Base-by-base conservation (phyloP, 2,329 filamentous ascomycete species). In the Cercospora citrullina region DNA sequence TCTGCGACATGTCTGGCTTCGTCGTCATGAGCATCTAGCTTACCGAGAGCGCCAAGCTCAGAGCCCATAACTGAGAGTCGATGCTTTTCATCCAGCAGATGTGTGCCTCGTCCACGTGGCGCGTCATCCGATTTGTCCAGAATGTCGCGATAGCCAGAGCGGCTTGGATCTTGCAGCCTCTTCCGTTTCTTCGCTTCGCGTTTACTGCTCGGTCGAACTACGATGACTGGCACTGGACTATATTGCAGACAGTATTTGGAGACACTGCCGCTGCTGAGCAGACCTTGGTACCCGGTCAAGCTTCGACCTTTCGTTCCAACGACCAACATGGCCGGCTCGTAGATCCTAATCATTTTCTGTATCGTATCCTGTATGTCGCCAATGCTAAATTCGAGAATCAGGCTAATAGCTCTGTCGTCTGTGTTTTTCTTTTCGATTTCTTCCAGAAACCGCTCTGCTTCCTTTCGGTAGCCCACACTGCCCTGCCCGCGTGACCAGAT, bases 211-310 rank as follows among this genome's bases (percentile, higher is more conserved):
- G 94, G 93, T 4, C 94, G 88, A 9, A 97, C 94, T 33, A 97
- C 94, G 31, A 97, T 94, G 7, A 97, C 94, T 0, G 94, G 94
- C 1, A 97, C 92, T 0, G 94, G 93, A 1, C 92, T 96, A 78
- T 96, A 94, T 77, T 97, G 94, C 12, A 97, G 85, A 75, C 94
- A 97, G 80, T 97, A 97, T 77, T 97, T 97, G 28, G 92, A 96
- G 55, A 97, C 94, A 0, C 91, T 95, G 71, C 93, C 95, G 30
- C 70, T 73, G 60, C 92, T 92, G 51, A 97, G 87, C 31, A 97
- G 84, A 59, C 92, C 92, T 77, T 96, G 93, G 66, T 97, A 89
- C 28, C 93, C 93, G 36, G 92, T 92, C 1, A 96, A 84, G 42
- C 91, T 94, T 64, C 93, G 87, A 57, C 94, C 94, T 74, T 91